phyloP scores from a whole-genome alignment of 176 grass and related monocot species.

The bread wheat (Triticum aestivum) region DNA sequence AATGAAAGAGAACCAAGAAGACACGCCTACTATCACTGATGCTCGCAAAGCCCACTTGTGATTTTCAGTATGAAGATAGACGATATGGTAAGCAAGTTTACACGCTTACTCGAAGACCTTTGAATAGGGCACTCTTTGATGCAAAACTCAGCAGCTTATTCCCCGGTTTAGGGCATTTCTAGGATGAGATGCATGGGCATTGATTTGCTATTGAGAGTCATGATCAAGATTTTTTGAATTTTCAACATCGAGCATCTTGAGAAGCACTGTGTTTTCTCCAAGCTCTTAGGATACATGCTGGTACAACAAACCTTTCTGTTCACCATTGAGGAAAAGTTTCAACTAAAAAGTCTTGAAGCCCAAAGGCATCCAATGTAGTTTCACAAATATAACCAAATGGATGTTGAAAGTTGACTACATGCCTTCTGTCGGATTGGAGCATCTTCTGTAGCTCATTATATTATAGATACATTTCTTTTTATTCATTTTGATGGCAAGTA shows the following conservation, averaged over 20 bases:
- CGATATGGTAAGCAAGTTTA: conserved; percentile 77
- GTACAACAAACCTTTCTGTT: conserved; percentile 45
- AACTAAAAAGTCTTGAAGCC: too few species aligned
- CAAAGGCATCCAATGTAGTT: too few species aligned
- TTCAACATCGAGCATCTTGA: conserved; percentile 73
- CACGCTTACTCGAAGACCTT: conserved; percentile 62
- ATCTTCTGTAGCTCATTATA: too few species aligned
- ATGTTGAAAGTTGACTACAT: too few species aligned
- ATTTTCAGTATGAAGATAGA: conserved; percentile 44
- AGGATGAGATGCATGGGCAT: conserved; percentile 65
- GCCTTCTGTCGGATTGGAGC: too few species aligned
- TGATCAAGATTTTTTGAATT: conserved; percentile 85
- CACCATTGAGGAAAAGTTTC: neutral
- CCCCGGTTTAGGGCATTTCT: conserved; percentile 52
- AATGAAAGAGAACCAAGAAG: too few species aligned
- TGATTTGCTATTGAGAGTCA: conserved; percentile 81
- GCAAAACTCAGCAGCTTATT: conserved; percentile 59
- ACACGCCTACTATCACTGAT: too few species aligned
- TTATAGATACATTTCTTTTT: too few species aligned
- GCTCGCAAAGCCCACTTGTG: too few species aligned
- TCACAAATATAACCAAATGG: too few species aligned
- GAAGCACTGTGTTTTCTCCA: conserved; percentile 64
- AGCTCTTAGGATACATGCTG: conserved; percentile 63
- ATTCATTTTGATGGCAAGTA: too few species aligned
- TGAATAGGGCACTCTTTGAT: conserved; percentile 61